Evolutionary conservation across 164 flowering plant species (phyloP).

Genomic region (Taxillus chinensis): DNA sequence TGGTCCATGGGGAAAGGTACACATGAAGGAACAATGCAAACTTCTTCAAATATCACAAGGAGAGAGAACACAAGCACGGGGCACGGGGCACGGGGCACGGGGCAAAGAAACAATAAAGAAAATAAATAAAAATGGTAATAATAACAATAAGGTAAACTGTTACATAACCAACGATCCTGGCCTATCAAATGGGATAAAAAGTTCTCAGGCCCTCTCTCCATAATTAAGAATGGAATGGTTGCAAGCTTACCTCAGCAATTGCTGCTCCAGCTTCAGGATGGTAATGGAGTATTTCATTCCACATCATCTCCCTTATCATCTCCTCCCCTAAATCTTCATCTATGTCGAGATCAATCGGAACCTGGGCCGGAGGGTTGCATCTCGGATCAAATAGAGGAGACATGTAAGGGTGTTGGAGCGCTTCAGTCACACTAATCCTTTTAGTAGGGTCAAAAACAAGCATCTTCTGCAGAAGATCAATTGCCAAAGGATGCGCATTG

Average conservation of each 20-base stretch:
- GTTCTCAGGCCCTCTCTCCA: not conserved
- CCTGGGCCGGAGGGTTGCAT: slow-evolving; percentile 59
- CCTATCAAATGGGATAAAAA: not conserved
- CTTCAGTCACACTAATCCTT: slow-evolving; percentile 78
- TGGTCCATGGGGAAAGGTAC: too few species aligned
- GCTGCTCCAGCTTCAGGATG: slow-evolving; percentile 63
- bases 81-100: too few species aligned
- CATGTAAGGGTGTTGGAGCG: slow-evolving; percentile 88
- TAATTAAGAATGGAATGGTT: slow-evolving; percentile 1
- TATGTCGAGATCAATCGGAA: slow-evolving; percentile 73
- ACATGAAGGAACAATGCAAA: slow-evolving; percentile 11
- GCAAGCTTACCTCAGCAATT: slow-evolving; percentile 22
- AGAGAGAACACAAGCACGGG: too few species aligned
- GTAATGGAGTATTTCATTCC: slow-evolving; percentile 74
- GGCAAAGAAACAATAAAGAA: too few species aligned
- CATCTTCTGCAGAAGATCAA: slow-evolving; percentile 74
- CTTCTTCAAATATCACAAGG: not conserved
- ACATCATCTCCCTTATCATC: slow-evolving; percentile 81
- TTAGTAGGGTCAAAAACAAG: slow-evolving; percentile 85
- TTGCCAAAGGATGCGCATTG: slow-evolving; percentile 62
- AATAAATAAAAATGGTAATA: not conserved
- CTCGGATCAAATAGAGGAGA: slow-evolving; percentile 59
- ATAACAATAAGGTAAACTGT: not conserved
- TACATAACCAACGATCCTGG: slow-evolving; percentile 4
- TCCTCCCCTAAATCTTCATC: slow-evolving; percentile 74